phyloP scores from a whole-genome alignment of 441 rosid genomes.

The Macaranga tanarius region DNA sequence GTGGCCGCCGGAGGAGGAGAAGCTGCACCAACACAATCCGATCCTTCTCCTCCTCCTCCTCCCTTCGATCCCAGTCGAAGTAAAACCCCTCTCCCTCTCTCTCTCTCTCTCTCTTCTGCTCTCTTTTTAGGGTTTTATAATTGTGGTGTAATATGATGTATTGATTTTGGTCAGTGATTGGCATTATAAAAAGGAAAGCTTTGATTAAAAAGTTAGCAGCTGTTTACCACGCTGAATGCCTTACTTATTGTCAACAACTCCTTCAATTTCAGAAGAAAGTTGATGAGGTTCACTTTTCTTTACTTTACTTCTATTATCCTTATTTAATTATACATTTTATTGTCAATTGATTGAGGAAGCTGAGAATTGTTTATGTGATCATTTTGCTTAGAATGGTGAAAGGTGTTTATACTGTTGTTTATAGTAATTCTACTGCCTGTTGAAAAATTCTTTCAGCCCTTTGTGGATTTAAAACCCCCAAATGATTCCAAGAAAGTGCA shows the following conservation, averaged over 20 bases:
- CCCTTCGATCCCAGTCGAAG: constrained; percentile 82
- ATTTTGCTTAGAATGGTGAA: too few species aligned
- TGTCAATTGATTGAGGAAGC: too few species aligned
- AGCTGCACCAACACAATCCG: constrained; percentile 20
- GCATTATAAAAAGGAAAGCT: constrained; percentile 87
- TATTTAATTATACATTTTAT: too few species aligned
- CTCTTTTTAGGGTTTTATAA: too few species aligned
- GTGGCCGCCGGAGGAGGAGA: too few species aligned
- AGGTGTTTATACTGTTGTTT: too few species aligned
- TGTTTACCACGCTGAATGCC: constrained; percentile 77
- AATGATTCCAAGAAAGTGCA: constrained; percentile 67
- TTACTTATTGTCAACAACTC: constrained; percentile 74
- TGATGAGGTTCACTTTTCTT: constrained; percentile 85
- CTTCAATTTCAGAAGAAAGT: constrained; percentile 70
- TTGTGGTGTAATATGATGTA: too few species aligned
- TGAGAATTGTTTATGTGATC: too few species aligned
- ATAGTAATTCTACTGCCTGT: too few species aligned
- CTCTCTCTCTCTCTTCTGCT: background rate
- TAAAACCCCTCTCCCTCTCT: constrained; percentile 36
- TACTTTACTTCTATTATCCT: too few species aligned
- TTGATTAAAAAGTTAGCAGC: constrained; percentile 87
- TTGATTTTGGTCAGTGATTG: constrained; percentile 56
- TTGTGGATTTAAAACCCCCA: constrained; percentile 44
- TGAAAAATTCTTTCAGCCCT: constrained; percentile 52
- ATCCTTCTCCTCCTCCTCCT: constrained; percentile 27